Conservation (phyloP, 2,329 filamentous ascomycete species). For the Aspergillus alliaceus region DNA sequence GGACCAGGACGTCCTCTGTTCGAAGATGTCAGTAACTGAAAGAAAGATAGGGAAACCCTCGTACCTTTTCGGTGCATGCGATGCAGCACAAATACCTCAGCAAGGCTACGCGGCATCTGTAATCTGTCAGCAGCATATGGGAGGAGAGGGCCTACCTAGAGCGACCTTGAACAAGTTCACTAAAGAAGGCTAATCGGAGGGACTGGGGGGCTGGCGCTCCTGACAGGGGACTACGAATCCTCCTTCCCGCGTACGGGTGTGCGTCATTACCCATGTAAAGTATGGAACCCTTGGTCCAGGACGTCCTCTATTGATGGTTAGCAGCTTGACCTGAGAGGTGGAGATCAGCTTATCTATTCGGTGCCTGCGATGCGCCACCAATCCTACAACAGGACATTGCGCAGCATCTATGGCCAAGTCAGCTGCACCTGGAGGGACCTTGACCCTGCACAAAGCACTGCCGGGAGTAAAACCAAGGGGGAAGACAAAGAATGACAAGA, state of each 20-base stretch:
- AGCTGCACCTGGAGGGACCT: conserved; percentile 18
- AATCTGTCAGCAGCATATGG: no score
- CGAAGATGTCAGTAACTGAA: no score
- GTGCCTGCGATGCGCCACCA: conserved; percentile 12
- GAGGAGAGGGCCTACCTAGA: no score
- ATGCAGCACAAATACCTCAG: no score
- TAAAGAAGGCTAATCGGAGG: no score
- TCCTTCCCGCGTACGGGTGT: conserved; percentile 14
- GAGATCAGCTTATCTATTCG: conserved; percentile 9
- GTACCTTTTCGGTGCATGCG: no score
- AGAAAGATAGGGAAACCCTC: no score
- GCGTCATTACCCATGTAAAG: conserved; percentile 16
- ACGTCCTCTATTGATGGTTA: conserved; percentile 7
- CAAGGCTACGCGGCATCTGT: no score
- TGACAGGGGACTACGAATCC: conserved; percentile 15
- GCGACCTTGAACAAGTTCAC: no score
- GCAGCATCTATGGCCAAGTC: conserved; percentile 17
- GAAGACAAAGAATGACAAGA: conserved; percentile 11
- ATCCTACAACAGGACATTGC: conserved; percentile 18
- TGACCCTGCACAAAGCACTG: no score
- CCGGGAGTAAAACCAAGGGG: conserved; percentile 10
- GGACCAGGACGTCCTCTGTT: no score
- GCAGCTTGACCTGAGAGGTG: neutral
- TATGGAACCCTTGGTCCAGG: conserved; percentile 11
- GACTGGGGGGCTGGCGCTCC: conserved; percentile 13